Percentiles rank a stretch among this genome's conserved stretches.
Evolutionary conservation across 1,284 basidiomycete species (phyloP).

Genomic region (Pyrrhoderma noxium): DNA sequence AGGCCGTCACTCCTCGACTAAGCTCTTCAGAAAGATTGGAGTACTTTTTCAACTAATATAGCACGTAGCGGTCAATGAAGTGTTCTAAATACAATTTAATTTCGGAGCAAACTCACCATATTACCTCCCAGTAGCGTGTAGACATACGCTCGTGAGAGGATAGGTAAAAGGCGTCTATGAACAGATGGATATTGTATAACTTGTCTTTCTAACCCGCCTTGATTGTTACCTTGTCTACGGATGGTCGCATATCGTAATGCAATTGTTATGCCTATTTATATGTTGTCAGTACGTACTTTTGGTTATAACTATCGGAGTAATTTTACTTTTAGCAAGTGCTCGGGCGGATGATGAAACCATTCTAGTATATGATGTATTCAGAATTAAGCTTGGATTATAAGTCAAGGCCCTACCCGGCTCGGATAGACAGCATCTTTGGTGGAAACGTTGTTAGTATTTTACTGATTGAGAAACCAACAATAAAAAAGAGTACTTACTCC

Average conservation of each 20-base stretch:
- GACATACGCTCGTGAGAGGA: slow-evolving; percentile 65
- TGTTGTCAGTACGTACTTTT: background rate
- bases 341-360: slow-evolving; percentile 58
- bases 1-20: slow-evolving; percentile 47
- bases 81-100: no score
- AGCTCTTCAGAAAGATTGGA: slow-evolving; percentile 41
- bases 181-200: slow-evolving; percentile 66
- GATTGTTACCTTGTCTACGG: slow-evolving; percentile 58
- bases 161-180: slow-evolving; percentile 62
- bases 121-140: slow-evolving; percentile 59
- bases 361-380: slow-evolving; percentile 25
- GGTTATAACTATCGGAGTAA: background rate
- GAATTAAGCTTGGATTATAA: background rate
- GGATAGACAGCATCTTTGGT: slow-evolving; percentile 63
- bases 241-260: slow-evolving; percentile 70
- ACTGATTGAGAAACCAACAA: slow-evolving; percentile 1
- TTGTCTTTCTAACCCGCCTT: slow-evolving; percentile 53
- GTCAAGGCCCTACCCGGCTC: slow-evolving; percentile 39
- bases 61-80: background rate
- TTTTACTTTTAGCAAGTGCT: slow-evolving; percentile 49
- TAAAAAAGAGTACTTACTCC: slow-evolving; percentile 41
- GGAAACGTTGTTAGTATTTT: background rate
- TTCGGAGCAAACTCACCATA: slow-evolving; percentile 53
- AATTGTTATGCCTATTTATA: slow-evolving; percentile 52
- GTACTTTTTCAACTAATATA: slow-evolving; percentile 41